Conservation (phyloP, 1,284 basidiomycete genomes). For the Volvariella surrecta region DNA sequence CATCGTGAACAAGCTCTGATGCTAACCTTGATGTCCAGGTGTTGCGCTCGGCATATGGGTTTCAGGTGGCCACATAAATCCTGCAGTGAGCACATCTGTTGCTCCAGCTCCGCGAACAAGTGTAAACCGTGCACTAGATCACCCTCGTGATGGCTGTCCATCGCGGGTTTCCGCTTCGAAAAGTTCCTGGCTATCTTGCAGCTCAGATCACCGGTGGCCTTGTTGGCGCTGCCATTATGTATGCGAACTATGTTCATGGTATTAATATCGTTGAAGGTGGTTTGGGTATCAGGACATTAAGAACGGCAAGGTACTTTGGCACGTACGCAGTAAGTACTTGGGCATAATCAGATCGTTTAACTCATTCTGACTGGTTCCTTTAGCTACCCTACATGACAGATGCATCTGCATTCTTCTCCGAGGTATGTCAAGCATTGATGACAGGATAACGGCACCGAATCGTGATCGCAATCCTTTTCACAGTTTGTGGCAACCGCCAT, state of each 20-base stretch:
- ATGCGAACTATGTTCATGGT: background rate
- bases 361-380: background rate
- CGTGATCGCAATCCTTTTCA: slow-evolving; percentile 13
- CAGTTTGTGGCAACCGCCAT: background rate
- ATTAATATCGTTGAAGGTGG: slow-evolving; percentile 1
- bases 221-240: slow-evolving; percentile 9
- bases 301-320: background rate
- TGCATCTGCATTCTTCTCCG: slow-evolving; percentile 28
- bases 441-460: slow-evolving; percentile 30
- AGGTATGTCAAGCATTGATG: slow-evolving; percentile 29
- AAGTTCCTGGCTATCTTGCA: slow-evolving; percentile 5
- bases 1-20: background rate
- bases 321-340: background rate
- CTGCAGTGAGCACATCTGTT: background rate
- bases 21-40: slow-evolving; percentile 27
- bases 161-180: background rate
- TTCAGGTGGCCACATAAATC: slow-evolving; percentile 2
- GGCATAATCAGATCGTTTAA: background rate
- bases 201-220: background rate
- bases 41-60: slow-evolving; percentile 9
- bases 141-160: background rate
- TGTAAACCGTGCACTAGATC: background rate
- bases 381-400: slow-evolving; percentile 31
- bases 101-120: background rate
- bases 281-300: background rate